A percentile compares a stretch with the other conserved stretches of the same genome.
These are phyloP conservation scores for Rhizophora apiculata DNA, from an alignment of 345 rosid genomes.

Conservation along the genomic window DNA sequence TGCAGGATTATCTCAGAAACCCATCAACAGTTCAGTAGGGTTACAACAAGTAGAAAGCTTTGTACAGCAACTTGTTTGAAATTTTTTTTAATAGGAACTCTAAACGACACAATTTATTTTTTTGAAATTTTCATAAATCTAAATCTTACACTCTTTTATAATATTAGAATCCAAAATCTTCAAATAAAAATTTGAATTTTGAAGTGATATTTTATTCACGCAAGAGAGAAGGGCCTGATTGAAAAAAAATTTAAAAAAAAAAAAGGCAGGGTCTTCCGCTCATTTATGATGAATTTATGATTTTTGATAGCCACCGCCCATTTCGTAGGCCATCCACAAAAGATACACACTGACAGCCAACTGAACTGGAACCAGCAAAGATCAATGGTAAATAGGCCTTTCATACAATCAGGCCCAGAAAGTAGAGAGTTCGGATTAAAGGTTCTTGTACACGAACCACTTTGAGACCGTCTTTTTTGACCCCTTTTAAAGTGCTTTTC, in stretches of 20 bases:
- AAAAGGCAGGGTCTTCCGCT: background rate
- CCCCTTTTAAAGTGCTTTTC: conserved; percentile 8
- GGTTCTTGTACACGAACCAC: conserved; percentile 21
- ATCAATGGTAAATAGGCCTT: conserved; percentile 8
- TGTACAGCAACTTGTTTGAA: conserved; percentile 48
- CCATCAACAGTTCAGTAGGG: conserved; percentile 33
- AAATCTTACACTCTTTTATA: too few species aligned
- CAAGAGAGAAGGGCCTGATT: conserved; percentile 1
- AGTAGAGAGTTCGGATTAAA: conserved; percentile 11
- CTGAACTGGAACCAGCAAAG: background rate
- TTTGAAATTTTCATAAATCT: too few species aligned
- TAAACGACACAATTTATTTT: too few species aligned
- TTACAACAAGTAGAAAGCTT: conserved; percentile 25
- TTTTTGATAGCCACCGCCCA: conserved; percentile 24
- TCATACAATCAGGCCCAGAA: conserved; percentile 13
- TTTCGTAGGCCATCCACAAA: conserved; percentile 2
- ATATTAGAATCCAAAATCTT: too few species aligned
- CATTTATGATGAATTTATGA: conserved; percentile 37
- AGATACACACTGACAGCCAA: conserved; percentile 2
- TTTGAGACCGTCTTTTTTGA: conserved; percentile 7
- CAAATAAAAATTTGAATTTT: conserved; percentile 6
- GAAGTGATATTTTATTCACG: conserved; percentile 24
- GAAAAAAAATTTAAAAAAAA: too few species aligned
- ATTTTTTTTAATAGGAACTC: too few species aligned
- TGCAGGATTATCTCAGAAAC: conserved; percentile 23